Percentiles rank a stretch among this genome's conserved stretches.
Conservation (phyloP, 805 yeast species). For the Wickerhamomyces ciferrii region DNA sequence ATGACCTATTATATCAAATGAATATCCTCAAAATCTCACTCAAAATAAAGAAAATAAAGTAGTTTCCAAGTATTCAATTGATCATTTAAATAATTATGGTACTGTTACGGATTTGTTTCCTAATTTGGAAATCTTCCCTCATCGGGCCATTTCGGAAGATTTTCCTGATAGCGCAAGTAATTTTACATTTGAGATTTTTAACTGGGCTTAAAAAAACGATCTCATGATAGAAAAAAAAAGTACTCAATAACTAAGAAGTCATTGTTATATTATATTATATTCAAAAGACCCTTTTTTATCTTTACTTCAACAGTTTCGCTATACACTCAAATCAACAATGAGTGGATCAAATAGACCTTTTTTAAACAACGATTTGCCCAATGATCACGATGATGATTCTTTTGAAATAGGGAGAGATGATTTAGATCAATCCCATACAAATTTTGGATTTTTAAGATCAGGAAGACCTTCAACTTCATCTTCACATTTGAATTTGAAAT, state of each 20-base stretch:
- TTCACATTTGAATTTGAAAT: background rate
- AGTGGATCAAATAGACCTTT: constrained; percentile 1
- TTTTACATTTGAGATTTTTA: background rate
- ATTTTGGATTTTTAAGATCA: background rate
- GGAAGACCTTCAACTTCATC: background rate
- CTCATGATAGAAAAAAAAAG: no score
- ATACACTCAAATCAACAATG: no score
- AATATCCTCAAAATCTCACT: no score
- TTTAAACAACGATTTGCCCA: background rate
- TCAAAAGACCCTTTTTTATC: no score
- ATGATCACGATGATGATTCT: constrained; percentile 1
- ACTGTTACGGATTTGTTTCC: background rate
- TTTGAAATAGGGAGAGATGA: background rate
- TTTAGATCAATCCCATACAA: background rate
- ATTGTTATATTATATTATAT: no score
- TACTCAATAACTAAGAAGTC: no score
- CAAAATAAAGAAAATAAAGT: no score
- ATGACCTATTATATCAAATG: no score
- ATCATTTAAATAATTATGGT: no score
- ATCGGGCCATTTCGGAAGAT: background rate
- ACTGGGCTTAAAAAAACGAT: background rate
- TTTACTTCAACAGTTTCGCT: no score
- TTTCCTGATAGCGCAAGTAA: background rate
- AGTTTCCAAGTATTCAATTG: no score
- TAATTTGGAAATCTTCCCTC: background rate